Base-by-base conservation (phyloP, 148 eudicot genomes). In the Fagopyrum homotropicum region DNA sequence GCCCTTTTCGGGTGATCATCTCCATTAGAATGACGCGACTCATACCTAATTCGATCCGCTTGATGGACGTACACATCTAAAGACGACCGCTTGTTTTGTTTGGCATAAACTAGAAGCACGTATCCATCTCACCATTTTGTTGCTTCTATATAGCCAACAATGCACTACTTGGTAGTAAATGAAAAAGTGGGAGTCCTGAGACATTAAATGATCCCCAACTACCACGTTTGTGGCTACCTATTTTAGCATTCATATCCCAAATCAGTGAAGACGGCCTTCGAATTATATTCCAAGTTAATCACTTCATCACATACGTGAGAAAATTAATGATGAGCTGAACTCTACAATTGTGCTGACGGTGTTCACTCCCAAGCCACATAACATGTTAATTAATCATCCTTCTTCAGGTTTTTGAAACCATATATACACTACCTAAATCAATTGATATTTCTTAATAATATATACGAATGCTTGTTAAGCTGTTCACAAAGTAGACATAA, bases 141-240 rank as follows among this genome's bases (percentile, higher is more conserved):
- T 61, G 68, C 68, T 61, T 61, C 43, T 61, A 61, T 61, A 26
- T 61, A 29, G 68, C 43, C 68, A 61, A 29, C 68, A 61, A 61
- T 61, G 68, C 68, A 29, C 6, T 29, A 29, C 6, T 57, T 5
- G n/a, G 30, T 57, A 17, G 26, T 30, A 7, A n/a, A 57, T 19
- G 63, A 57, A n/a, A 57, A 22, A 57, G 9, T 19, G 30, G 1
- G 11, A 6, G 5, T 6, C 19, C 22, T 17, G 19, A 19, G 26
- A 16, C 63, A 57, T 19, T 57, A n/a, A 57, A 22, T 57, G 63
- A 57, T 57, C 12, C 35, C 63, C 57, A 52, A 52, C 57, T 4
- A 52, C 57, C 17, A 52, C 11, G 11, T 15, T 35, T 35, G n/a
- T 52, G n/a, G n/a, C 15, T 52, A 17, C 15, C 17, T 52, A 52